Evolutionary conservation across 2,329 filamentous ascomycete genomes (phyloP).

Genomic region (Huntiella bhutanensis): DNA sequence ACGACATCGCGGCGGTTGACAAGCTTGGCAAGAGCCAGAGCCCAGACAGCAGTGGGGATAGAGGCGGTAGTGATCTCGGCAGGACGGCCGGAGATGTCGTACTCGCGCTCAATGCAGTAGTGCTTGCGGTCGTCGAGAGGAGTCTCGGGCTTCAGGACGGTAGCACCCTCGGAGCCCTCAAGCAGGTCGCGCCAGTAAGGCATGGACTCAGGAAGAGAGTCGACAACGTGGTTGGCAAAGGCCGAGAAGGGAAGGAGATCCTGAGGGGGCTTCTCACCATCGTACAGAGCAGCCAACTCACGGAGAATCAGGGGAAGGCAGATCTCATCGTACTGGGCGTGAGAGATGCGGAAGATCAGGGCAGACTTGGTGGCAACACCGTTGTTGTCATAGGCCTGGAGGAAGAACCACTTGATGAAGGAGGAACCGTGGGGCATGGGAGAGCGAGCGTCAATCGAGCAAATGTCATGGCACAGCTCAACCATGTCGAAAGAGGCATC

Average conservation of each 20-base stretch:
- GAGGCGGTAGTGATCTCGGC: slow-evolving; percentile 43
- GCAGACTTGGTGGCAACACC: slow-evolving; percentile 17
- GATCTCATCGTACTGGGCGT: slow-evolving; percentile 52
- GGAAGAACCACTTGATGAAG: slow-evolving; percentile 40
- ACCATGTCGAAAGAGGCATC: slow-evolving; percentile 26
- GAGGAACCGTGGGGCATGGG: slow-evolving; percentile 37
- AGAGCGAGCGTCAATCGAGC: slow-evolving; percentile 34
- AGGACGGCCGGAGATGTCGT: slow-evolving; percentile 28
- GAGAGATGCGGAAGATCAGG: slow-evolving; percentile 43
- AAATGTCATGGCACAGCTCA: slow-evolving; percentile 32
- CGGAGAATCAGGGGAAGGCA: slow-evolving; percentile 42
- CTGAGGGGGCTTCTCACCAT: slow-evolving; percentile 10
- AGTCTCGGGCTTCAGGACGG: slow-evolving; percentile 20
- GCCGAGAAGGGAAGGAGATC: slow-evolving; percentile 24
- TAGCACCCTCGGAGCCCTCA: slow-evolving; percentile 29
- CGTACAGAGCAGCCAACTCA: slow-evolving; percentile 34
- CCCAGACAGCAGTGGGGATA: slow-evolving; percentile 49
- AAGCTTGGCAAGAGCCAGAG: slow-evolving; percentile 38
- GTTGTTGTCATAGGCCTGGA: slow-evolving; percentile 19
- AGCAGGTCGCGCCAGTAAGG: slow-evolving; percentile 44
- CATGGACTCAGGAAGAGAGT: slow-evolving; percentile 29
- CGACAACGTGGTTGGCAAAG: slow-evolving; percentile 26
- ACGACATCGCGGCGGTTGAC: slow-evolving; percentile 35
- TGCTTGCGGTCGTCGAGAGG: slow-evolving; percentile 21
- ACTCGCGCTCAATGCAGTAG: slow-evolving; percentile 23